A percentile compares a stretch with the other conserved stretches of the same genome.
phyloP scores from a whole-genome alignment of 768 basidiomycete species.

The Dacryopinax spathularia region DNA sequence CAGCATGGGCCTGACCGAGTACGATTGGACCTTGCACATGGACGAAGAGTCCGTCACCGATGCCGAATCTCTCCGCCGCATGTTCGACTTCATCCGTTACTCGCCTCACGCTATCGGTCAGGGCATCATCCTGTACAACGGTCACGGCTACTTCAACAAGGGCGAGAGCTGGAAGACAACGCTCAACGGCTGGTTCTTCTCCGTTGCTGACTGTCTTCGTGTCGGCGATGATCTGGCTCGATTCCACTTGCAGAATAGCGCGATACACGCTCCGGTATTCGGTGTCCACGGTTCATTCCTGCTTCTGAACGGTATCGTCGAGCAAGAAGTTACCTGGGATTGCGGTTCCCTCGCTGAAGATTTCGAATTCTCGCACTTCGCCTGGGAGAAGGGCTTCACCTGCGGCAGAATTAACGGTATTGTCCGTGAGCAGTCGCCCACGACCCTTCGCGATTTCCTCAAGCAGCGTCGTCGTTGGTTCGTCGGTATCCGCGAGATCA shows the following conservation, averaged over 20 bases:
- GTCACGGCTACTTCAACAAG: conserved; percentile 13
- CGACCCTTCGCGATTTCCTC: conserved; percentile 22
- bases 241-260: conserved; percentile 22
- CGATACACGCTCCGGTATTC: conserved; percentile 20
- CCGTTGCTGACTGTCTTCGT: conserved; percentile 22
- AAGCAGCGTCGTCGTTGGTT: conserved; percentile 25
- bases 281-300: conserved; percentile 23
- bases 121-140: conserved; percentile 24
- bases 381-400: conserved; percentile 22
- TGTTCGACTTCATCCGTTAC: conserved; percentile 21
- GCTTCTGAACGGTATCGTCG: conserved; percentile 22
- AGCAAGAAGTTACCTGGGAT: conserved; percentile 23
- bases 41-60: conserved; percentile 23
- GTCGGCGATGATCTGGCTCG: conserved; percentile 23
- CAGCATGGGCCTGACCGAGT: conserved; percentile 20
- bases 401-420: conserved; percentile 22
- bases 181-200: conserved; percentile 19
- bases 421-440: conserved; percentile 21
- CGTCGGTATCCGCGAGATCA: conserved; percentile 21
- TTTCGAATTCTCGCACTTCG: conserved; percentile 23
- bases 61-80: conserved; percentile 20
- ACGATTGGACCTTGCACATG: conserved; percentile 23
- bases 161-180: conserved; percentile 16
- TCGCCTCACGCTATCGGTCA: conserved; percentile 22
- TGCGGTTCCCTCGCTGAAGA: conserved; percentile 23